Evolutionary conservation across 768 basidiomycete genomes (phyloP).

Genomic region (Lepiota brunneoincarnata): DNA sequence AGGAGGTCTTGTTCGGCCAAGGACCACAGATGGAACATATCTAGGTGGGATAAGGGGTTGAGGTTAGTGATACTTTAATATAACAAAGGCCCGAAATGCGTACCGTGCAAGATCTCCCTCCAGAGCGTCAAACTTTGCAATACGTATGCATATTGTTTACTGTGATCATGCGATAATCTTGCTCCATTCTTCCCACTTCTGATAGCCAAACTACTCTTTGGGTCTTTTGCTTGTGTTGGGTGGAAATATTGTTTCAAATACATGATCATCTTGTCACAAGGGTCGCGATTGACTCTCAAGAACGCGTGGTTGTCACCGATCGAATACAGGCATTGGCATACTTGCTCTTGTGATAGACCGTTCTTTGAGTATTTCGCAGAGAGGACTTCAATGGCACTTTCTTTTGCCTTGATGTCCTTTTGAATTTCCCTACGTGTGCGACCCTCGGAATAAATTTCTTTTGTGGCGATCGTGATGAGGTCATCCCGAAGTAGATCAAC

Average conservation of each 20-base stretch:
- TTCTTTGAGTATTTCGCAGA: slow-evolving; percentile 58
- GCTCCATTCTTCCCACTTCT: slow-evolving; percentile 80
- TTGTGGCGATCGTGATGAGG: slow-evolving; percentile 71
- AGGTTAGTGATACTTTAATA: background rate
- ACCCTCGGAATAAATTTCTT: slow-evolving; percentile 76
- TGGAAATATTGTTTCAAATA: slow-evolving; percentile 79
- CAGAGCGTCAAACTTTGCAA: slow-evolving; percentile 84
- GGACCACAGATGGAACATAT: slow-evolving; percentile 88
- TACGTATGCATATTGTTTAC: slow-evolving; percentile 83
- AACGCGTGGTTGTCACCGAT: slow-evolving; percentile 92
- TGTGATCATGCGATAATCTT: slow-evolving; percentile 79
- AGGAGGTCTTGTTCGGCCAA: slow-evolving; percentile 79
- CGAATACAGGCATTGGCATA: slow-evolving; percentile 80
- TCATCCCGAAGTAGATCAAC: slow-evolving; percentile 74
- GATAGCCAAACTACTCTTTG: slow-evolving; percentile 71
- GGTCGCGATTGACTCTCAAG: slow-evolving; percentile 81
- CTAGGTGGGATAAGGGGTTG: slow-evolving; percentile 29
- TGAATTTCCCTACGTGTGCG: slow-evolving; percentile 78
- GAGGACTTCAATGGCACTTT: slow-evolving; percentile 79
- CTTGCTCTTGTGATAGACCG: slow-evolving; percentile 59
- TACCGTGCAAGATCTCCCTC: slow-evolving; percentile 84
- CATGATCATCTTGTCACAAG: slow-evolving; percentile 80
- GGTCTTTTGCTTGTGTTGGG: slow-evolving; percentile 62
- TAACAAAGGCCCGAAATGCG: slow-evolving; percentile 12
- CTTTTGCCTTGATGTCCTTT: slow-evolving; percentile 80